Conservation (phyloP, 2,329 filamentous ascomycete species). For the Coniochaeta sp. region DNA sequence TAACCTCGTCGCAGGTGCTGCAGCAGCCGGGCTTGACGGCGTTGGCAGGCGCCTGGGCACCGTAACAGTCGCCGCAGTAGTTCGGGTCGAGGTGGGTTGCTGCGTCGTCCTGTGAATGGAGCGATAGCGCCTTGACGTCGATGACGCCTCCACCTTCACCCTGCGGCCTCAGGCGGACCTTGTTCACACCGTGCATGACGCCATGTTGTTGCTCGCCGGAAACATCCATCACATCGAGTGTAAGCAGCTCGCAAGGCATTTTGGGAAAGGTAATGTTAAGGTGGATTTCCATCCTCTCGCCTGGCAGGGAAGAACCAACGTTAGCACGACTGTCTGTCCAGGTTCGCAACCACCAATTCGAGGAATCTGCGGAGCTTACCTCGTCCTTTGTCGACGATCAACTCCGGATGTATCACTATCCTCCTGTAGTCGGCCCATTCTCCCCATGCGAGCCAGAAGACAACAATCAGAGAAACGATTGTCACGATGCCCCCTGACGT, state of each 20-base stretch:
- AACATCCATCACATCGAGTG: conserved; percentile 98
- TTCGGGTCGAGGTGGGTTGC: conserved; percentile 76
- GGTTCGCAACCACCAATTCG: neutral
- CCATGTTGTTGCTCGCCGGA: conserved; percentile 95
- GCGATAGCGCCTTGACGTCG: conserved; percentile 58
- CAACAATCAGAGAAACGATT: conserved; percentile 78
- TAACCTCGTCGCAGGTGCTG: conserved; percentile 93
- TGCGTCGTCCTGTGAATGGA: conserved; percentile 62
- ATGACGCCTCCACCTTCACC: conserved; percentile 70
- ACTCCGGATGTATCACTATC: conserved; percentile 79
- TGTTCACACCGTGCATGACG: conserved; percentile 85
- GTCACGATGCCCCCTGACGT: conserved; percentile 94
- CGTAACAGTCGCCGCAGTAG: conserved; percentile 93
- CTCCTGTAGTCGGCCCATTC: conserved; percentile 94
- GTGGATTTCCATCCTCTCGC: conserved; percentile 98
- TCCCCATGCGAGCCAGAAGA: conserved; percentile 83
- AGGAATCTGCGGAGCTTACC: conserved; percentile 41
- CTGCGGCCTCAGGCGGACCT: conserved; percentile 70
- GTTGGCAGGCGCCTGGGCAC: conserved; percentile 64
- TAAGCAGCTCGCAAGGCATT: conserved; percentile 89
- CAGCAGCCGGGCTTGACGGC: conserved; percentile 83
- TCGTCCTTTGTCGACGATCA: conserved; percentile 94
- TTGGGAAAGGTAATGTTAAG: conserved; percentile 94
- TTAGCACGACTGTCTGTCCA: conserved; percentile 8
- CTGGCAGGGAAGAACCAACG: conserved; percentile 30